A percentile compares a stretch with the other conserved stretches of the same genome.
These are phyloP conservation scores for Tardiomyces depauwii DNA, from an alignment of 1,139 yeast genomes.

Conservation along the genomic window DNA sequence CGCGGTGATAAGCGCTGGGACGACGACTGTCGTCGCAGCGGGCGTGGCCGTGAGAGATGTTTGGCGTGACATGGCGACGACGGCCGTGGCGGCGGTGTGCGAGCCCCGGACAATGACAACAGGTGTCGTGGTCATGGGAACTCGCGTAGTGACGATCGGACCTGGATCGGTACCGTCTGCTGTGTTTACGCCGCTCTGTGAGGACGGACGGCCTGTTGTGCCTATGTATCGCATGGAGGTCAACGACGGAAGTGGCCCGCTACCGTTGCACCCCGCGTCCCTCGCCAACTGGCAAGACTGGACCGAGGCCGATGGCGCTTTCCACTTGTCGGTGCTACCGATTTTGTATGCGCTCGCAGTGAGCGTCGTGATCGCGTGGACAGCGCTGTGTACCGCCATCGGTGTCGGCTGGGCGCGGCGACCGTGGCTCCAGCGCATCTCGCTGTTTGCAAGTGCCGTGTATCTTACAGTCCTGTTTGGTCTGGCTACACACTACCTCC, in stretches of 20 bases:
- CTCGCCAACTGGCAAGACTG: not conserved
- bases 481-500: constrained; percentile 36
- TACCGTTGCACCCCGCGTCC: not conserved
- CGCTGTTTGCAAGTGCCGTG: constrained; percentile 11
- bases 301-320: not conserved
- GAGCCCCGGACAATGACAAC: not conserved
- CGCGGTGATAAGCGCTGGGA: too few species aligned
- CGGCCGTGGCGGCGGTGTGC: not conserved
- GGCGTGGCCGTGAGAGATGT: constrained; percentile 1
- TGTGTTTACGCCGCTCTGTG: not conserved
- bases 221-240: not conserved
- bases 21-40: not conserved
- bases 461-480: constrained; percentile 41
- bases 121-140: not conserved
- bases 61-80: not conserved
- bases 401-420: constrained; percentile 18
- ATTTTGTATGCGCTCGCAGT: not conserved
- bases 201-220: not conserved
- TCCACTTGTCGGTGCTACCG: constrained; percentile 1
- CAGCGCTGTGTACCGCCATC: constrained; percentile 27
- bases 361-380: not conserved
- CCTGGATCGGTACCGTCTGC: not conserved
- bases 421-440: constrained; percentile 26
- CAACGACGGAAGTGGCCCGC: not conserved
- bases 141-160: not conserved